Percentiles rank a stretch among this genome's conserved stretches.
Conservation (phyloP, 306 rosid species). For the Quercus cerris region DNA sequence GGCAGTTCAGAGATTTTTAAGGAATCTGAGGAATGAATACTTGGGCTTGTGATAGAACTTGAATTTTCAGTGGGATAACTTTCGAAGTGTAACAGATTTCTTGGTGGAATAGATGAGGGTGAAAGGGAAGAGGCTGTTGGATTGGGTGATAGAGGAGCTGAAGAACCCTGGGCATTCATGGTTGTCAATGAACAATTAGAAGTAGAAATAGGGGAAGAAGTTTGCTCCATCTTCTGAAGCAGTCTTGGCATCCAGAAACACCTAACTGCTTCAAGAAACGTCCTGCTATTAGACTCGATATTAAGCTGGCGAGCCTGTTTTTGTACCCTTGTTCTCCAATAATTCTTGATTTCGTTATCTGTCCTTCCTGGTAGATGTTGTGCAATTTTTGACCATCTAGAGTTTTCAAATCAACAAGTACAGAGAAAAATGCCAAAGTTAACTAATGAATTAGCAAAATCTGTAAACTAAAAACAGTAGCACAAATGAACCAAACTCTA, state of each 20-base stretch:
- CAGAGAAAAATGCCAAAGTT: not conserved
- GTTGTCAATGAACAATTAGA: conserved; percentile 31
- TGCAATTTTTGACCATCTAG: conserved; percentile 91
- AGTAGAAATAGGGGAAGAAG: conserved; percentile 14
- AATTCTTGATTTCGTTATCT: conserved; percentile 90
- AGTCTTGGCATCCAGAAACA: conserved; percentile 84
- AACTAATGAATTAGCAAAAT: not conserved
- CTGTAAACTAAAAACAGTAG: not conserved
- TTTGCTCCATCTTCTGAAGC: conserved; percentile 67
- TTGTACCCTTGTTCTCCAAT: conserved; percentile 90
- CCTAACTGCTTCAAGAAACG: conserved; percentile 65
- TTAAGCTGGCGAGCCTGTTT: conserved; percentile 89
- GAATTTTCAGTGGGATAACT: conserved; percentile 16
- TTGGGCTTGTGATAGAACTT: conserved; percentile 17
- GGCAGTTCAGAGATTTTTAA: conserved; percentile 38
- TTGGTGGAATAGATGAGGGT: conserved; percentile 24
- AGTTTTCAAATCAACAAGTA: not conserved
- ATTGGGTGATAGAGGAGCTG: conserved; percentile 12
- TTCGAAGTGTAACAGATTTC: conserved; percentile 25
- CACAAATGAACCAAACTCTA: not conserved
- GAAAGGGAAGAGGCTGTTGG: conserved; percentile 21
- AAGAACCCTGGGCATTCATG: conserved; percentile 30
- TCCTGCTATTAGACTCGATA: conserved; percentile 72
- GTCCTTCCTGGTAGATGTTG: conserved; percentile 93
- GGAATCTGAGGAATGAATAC: conserved; percentile 37